Evolutionary conservation across 139 green algal species (phyloP).

Genomic region (Auxenochlorella pyrenoidosa): DNA sequence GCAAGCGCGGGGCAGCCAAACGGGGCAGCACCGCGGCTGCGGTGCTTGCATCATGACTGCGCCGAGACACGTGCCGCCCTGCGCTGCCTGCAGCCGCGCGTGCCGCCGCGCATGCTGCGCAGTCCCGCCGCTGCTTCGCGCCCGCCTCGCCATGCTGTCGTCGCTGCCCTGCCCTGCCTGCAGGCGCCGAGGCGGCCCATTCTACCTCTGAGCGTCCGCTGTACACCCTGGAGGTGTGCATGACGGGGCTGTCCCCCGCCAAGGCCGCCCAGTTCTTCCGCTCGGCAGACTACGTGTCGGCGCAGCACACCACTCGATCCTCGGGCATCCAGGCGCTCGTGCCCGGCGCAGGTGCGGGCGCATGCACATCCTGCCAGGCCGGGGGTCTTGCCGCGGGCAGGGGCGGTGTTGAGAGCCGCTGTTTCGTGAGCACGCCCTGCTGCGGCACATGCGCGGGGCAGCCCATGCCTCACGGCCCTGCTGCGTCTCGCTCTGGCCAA

Average conservation of each 20-base stretch:
- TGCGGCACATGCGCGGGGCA: neutral
- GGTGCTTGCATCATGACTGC: too few species aligned
- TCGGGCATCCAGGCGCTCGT: constrained; percentile 81
- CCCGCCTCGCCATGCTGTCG: neutral
- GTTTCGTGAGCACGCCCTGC: neutral
- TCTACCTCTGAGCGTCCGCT: constrained; percentile 34
- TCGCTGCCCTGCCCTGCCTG: neutral
- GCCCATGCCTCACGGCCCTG: neutral
- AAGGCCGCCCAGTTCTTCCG: constrained; percentile 85
- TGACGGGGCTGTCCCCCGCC: constrained; percentile 68
- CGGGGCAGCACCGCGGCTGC: neutral
- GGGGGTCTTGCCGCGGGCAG: neutral
- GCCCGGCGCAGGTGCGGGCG: constrained; percentile 53
- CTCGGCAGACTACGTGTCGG: constrained; percentile 66
- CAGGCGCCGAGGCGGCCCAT: neutral
- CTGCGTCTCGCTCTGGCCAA: too few species aligned
- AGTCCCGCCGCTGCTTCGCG: neutral
- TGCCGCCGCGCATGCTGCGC: neutral
- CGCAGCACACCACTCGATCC: constrained; percentile 62
- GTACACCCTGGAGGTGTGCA: constrained; percentile 96
- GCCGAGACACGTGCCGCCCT: neutral
- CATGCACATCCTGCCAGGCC: too few species aligned
- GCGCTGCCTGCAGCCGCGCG: neutral
- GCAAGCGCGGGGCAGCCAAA: neutral
- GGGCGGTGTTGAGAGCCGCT: too few species aligned